These are phyloP conservation scores for Alternaria atra DNA, from an alignment of 2,329 filamentous ascomycete species.

Conservation along the genomic window DNA sequence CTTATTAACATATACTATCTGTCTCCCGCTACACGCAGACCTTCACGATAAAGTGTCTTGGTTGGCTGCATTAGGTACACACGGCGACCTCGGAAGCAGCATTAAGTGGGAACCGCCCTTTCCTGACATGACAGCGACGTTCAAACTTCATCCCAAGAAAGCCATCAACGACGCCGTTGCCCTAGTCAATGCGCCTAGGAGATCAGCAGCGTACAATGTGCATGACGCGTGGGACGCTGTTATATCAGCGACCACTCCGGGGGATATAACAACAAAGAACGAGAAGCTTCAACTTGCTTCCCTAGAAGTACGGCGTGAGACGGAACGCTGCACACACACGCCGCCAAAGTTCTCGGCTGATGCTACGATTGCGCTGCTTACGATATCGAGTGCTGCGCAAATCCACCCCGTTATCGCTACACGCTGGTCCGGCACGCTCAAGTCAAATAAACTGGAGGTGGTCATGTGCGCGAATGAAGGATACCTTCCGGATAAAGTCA, in stretches of 20 bases:
- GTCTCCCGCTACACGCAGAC: constrained; percentile 63
- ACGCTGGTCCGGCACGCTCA: constrained; percentile 70
- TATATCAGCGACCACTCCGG: constrained; percentile 60
- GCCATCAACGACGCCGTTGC: constrained; percentile 69
- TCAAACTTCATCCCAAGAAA: constrained; percentile 70
- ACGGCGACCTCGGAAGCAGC: constrained; percentile 71
- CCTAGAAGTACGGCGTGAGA: constrained; percentile 68
- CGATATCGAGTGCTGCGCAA: constrained; percentile 68
- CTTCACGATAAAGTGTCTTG: constrained; percentile 64
- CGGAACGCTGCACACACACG: constrained; percentile 68
- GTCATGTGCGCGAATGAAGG: constrained; percentile 73
- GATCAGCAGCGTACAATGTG: constrained; percentile 69
- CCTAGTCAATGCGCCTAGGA: constrained; percentile 70
- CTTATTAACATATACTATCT: constrained; percentile 71
- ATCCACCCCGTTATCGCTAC: constrained; percentile 74
- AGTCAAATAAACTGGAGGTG: constrained; percentile 67
- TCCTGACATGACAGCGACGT: constrained; percentile 68
- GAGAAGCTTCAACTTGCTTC: constrained; percentile 62
- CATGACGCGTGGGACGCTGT: constrained; percentile 68
- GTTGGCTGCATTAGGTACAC: constrained; percentile 71
- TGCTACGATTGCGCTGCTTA: constrained; percentile 68
- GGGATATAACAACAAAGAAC: constrained; percentile 62
- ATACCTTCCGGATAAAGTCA: constrained; percentile 69
- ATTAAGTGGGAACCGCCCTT: constrained; percentile 73
- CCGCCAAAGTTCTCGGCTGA: constrained; percentile 71